A percentile compares a stretch with the other conserved stretches of the same genome.
phyloP scores from a whole-genome alignment of 148 eudicot species.

The Arctostaphylos glauca region DNA sequence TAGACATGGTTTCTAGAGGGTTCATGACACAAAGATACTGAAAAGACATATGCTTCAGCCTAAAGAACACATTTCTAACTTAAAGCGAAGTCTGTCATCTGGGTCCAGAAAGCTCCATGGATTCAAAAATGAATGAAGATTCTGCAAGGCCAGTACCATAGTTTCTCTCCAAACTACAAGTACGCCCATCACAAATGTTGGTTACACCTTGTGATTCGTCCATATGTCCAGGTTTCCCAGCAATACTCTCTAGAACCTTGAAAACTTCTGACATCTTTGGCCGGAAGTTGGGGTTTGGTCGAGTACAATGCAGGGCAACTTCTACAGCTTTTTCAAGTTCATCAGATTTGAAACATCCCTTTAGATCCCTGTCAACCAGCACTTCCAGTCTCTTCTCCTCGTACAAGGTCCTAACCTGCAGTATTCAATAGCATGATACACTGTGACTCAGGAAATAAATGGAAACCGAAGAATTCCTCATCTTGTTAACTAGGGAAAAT shows the following conservation, averaged over 20 bases:
- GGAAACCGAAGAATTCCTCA: background rate
- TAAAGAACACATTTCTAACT: background rate
- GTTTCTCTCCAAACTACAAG: slow-evolving; percentile 47
- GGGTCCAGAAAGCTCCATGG: slow-evolving; percentile 90
- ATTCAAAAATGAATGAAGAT: slow-evolving; percentile 72
- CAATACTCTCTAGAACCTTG: slow-evolving; percentile 56
- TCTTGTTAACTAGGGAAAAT: background rate
- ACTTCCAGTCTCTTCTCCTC: slow-evolving; percentile 62
- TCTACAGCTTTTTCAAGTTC: slow-evolving; percentile 64
- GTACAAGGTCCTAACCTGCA: slow-evolving; percentile 56
- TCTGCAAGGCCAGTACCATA: slow-evolving; percentile 41
- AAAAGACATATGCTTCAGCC: background rate
- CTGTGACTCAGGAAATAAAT: background rate
- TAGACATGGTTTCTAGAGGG: background rate
- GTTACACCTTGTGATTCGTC: slow-evolving; percentile 45
- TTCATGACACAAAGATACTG: background rate
- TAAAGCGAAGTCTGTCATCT: slow-evolving; percentile 34
- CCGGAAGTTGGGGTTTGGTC: slow-evolving; percentile 55
- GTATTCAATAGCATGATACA: background rate
- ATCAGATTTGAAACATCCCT: slow-evolving; percentile 44
- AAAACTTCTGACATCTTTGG: slow-evolving; percentile 84
- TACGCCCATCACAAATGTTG: slow-evolving; percentile 24
- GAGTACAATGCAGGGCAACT: slow-evolving; percentile 63
- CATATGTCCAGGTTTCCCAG: slow-evolving; percentile 28
- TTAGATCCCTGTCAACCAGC: slow-evolving; percentile 71